Base-by-base conservation (phyloP, 345 rosid genomes). In the Durio zibethinus region DNA sequence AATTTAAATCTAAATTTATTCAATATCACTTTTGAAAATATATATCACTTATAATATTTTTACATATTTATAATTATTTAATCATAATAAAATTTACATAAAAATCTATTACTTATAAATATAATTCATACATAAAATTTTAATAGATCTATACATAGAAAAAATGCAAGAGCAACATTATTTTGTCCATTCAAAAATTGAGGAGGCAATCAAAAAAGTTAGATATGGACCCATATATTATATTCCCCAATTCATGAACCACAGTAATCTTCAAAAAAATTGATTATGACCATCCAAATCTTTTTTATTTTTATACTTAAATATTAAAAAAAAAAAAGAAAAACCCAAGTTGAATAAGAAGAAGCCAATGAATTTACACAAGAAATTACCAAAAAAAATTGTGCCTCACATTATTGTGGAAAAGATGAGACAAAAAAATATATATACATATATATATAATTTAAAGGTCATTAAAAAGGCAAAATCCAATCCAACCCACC, bases 201-300 rank as follows among this genome's bases (percentile, higher is more conserved):
- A 72, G 20, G 75, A 11, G 45, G 31, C 2, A 20, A 31, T 52
- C 61, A 72, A 52, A 20, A 52, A 52, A 12, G 60, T 42, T 10
- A 1, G 2, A 4, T 0, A 27, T 27, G 64, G 33, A 27, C 64
- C 35, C 18, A 27, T 20, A 27, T 2, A 0, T 8, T 12, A 4
- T 60, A 72, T 50, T 71, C 43, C 20, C 2, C 75, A 29, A 25
- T 23, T 21, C 45, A 27, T 27, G 65, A 29, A 61, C 38, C 65
- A 21, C 6, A 53, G 20, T 36, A 61, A 61, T 31, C 20, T 63
- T 35, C 27, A 23, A 56, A 9, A 36, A 35, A 36, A 64, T 3
- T 64, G 47, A 20, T 16, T 35, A 20, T 36, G 90, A 18, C 72
- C 54, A 23, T 29, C 35, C 10, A 45, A 21, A 29, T 7, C 38